Evolutionary conservation across 805 yeast genomes (phyloP).

Genomic region (Schwanniomyces occidentalis): DNA sequence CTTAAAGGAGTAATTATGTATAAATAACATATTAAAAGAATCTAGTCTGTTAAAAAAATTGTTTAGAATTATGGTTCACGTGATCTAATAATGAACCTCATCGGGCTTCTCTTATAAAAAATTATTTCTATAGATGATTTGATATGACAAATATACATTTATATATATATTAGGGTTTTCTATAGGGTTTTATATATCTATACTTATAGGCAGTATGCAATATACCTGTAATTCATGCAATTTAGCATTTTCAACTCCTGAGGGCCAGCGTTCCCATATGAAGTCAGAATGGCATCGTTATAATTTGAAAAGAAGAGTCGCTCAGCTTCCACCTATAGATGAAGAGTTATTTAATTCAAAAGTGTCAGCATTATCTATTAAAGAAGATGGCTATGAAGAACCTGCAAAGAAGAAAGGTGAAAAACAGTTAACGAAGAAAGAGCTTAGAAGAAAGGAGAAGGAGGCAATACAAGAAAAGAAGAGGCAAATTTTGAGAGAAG

Average conservation of each 20-base stretch:
- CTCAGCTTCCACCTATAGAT: constrained; percentile 49
- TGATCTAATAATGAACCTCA: too few species aligned
- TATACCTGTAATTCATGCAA: constrained; percentile 87
- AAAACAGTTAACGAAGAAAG: constrained; percentile 47
- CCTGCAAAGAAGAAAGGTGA: constrained; percentile 19
- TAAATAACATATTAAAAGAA: too few species aligned
- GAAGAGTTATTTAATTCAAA: constrained; percentile 40
- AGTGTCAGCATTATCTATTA: constrained; percentile 19
- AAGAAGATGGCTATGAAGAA: constrained; percentile 18
- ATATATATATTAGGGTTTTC: too few species aligned
- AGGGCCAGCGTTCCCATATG: constrained; percentile 89
- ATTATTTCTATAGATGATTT: too few species aligned
- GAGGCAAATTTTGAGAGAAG: constrained; percentile 43
- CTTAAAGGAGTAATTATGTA: not conserved
- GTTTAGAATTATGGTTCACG: too few species aligned
- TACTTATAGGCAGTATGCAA: constrained; percentile 9
- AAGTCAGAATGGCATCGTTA: constrained; percentile 98
- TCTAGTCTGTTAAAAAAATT: too few species aligned
- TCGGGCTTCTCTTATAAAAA: too few species aligned
- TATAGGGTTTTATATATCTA: too few species aligned
- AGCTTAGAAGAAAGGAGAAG: constrained; percentile 48
- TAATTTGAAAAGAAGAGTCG: constrained; percentile 90
- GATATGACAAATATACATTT: too few species aligned
- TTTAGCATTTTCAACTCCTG: constrained; percentile 77
- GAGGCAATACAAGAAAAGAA: constrained; percentile 52